Evolutionary conservation across 2,329 filamentous ascomycete genomes (phyloP), one percentile per base, ranked within the genome.

Genomic region (Plenodomus biglobosus): DNA sequence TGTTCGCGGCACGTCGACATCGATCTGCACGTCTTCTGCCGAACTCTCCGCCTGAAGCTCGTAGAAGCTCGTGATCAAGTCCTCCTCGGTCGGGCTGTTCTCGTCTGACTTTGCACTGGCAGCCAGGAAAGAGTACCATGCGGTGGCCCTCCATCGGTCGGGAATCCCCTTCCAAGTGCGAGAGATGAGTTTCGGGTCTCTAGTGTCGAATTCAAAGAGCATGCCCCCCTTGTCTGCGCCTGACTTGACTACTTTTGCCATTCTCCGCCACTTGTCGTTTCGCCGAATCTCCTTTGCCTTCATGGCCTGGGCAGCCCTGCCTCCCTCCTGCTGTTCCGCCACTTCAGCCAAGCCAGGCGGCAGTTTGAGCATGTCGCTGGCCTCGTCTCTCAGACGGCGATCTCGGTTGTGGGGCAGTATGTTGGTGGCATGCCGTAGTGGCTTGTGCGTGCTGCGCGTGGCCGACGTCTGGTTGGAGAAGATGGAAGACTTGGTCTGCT

Each of bases 161-260:
- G 94, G 94, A 55, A 99, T 96, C 22, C 94, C 94, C 70, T 99
- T 99, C 94, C 94, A 99, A 1, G 91, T 95, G 46, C 94, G 84
- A 58, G 92, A 87, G 49, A 96, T 85, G 37, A 99, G 78, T 70
- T 96, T 79, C 5, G 88, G 80, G 68, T 87, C 88, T 55, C 81
- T 84, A 32, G 83, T 81, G 71, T 96, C 91, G 67, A 97, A 97
- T 45, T 91, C 87, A 55, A 86, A 86, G 11, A 75, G 76, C 80
- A 84, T 85, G 15, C 84, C 83, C 15, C 81, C 82, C 18, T 83
- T 81, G 44, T 77, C 71, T 24, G 73, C 70, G 7, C 73, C 76
- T 7, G 73, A 68, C 44, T 76, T 77, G 15, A 70, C 64, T 16
- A 73, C 60, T 32, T 73, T 73, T 10, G 83, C 85, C 85, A 87